These are phyloP conservation scores for Pythium dissimile DNA, from an alignment of 352 stramenopile species.

Conservation along the genomic window DNA sequence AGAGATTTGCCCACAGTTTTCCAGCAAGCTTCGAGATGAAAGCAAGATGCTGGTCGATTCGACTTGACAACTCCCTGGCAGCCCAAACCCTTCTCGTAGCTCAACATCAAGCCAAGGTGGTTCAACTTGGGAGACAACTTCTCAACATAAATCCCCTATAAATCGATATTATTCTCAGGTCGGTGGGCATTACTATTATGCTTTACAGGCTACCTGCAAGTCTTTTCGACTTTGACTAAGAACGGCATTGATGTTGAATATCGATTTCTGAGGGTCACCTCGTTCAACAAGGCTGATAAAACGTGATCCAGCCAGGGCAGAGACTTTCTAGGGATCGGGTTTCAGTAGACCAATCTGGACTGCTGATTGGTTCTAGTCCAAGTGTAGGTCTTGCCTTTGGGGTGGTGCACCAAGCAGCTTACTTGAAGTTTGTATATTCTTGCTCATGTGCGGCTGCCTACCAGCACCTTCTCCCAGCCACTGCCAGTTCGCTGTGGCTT, in stretches of 20 bases:
- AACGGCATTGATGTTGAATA: slow-evolving; percentile 8
- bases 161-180: slow-evolving; percentile 11
- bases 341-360: not conserved
- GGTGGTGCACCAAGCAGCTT: slow-evolving; percentile 24
- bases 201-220: too few species aligned
- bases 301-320: not conserved
- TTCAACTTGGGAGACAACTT: slow-evolving; percentile 20
- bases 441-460: slow-evolving; percentile 10
- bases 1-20: slow-evolving; percentile 9
- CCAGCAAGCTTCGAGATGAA: not conserved
- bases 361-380: slow-evolving; percentile 16
- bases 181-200: too few species aligned
- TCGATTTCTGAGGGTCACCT: not conserved
- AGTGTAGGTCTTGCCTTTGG: slow-evolving; percentile 13
- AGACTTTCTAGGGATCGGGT: slow-evolving; percentile 8
- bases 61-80: not conserved
- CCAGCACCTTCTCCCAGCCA: slow-evolving; percentile 11
- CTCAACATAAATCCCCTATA: slow-evolving; percentile 13
- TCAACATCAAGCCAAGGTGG: slow-evolving; percentile 24
- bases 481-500: slow-evolving; percentile 2
- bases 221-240: too few species aligned
- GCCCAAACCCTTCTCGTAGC: slow-evolving; percentile 20
- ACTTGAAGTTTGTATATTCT: slow-evolving; percentile 25
- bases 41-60: slow-evolving; percentile 12
- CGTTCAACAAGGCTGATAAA: slow-evolving; percentile 7